Evolutionary conservation across 495 filamentous ascomycete species (phyloP).

Genomic region (Podospora didyma): DNA sequence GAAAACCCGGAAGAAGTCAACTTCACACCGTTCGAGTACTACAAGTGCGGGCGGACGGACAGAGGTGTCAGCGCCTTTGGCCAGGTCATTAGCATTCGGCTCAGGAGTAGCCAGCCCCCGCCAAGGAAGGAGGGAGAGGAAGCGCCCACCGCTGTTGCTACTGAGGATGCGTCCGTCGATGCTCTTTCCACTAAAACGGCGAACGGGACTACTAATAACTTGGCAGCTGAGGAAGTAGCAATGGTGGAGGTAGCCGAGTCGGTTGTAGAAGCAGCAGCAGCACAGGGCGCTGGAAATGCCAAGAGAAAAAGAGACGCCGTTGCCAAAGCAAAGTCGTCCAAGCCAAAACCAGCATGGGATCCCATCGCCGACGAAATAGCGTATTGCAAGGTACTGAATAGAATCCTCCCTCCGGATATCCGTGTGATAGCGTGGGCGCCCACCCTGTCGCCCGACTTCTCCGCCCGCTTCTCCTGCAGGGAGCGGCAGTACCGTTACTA

Average conservation of each 20-base stretch:
- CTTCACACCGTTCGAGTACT: constrained; percentile 81
- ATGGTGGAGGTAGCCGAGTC: constrained; percentile 1
- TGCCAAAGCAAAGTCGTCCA: background rate
- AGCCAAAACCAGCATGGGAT: constrained; percentile 52
- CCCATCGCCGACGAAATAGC: constrained; percentile 75
- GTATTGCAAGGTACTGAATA: constrained; percentile 78
- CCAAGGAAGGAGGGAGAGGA: constrained; percentile 14
- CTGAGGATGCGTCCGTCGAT: no score
- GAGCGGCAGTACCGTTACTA: constrained; percentile 91
- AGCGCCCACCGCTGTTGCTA: background rate
- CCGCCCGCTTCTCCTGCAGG: constrained; percentile 87
- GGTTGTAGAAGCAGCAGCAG: background rate
- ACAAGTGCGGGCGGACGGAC: constrained; percentile 92
- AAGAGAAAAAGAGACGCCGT: no score
- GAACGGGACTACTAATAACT: background rate
- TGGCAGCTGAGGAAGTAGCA: background rate
- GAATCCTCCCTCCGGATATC: constrained; percentile 84
- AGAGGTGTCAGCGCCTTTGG: constrained; percentile 94
- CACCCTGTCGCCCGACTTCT: constrained; percentile 69
- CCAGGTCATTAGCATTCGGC: constrained; percentile 79
- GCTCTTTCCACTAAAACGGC: no score
- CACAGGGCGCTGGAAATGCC: background rate
- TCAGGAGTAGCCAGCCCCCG: constrained; percentile 71
- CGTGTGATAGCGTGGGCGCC: constrained; percentile 91
- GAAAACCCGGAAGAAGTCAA: constrained; percentile 51